A percentile compares a stretch with the other conserved stretches of the same genome.
These are phyloP conservation scores for Pseudopithomyces chartarum DNA, from an alignment of 2,329 filamentous ascomycete species.

Conservation along the genomic window DNA sequence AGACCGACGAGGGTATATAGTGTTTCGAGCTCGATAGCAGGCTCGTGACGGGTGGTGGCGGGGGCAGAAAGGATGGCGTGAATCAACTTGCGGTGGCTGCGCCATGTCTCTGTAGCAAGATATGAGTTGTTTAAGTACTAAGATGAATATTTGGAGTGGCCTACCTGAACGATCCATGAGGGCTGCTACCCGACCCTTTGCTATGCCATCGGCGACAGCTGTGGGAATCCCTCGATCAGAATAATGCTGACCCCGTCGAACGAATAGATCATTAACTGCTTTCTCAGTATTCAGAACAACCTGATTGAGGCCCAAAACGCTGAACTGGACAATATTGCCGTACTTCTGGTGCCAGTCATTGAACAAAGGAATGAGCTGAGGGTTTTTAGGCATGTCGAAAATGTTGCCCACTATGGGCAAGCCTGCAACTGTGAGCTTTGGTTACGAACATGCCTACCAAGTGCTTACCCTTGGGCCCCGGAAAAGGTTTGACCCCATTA, in stretches of 20 bases:
- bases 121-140: neutral
- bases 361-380: neutral
- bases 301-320: neutral
- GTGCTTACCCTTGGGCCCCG: neutral
- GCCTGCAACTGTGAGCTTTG: neutral
- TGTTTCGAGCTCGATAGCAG: neutral
- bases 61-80: neutral
- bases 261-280: neutral
- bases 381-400: neutral
- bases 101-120: neutral
- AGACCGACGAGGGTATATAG: neutral
- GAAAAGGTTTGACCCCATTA: neutral
- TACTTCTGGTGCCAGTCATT: neutral
- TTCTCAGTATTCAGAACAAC: neutral
- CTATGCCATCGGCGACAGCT: neutral
- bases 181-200: neutral
- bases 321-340: neutral
- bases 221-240: neutral
- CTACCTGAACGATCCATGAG: neutral
- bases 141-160: neutral
- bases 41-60: neutral
- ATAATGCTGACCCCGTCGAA: neutral
- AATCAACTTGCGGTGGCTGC: neutral
- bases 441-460: neutral
- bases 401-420: neutral